These are phyloP conservation scores for Rubroboletus pulcherrimus DNA, from an alignment of 768 basidiomycete genomes.

Conservation along the genomic window DNA sequence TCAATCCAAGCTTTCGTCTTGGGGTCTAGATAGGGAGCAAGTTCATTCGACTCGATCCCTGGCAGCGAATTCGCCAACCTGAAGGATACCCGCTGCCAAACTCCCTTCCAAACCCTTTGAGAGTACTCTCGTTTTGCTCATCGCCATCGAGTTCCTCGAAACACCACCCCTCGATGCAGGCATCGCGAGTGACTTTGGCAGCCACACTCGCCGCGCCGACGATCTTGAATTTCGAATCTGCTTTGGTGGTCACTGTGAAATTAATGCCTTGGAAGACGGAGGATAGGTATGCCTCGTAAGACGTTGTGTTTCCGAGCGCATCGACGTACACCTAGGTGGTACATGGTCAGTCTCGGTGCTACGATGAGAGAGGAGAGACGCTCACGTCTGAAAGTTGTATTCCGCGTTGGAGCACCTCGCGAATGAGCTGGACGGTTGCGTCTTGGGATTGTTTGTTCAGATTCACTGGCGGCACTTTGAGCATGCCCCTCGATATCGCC, in stretches of 20 bases:
- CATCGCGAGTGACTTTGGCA: conserved; percentile 94
- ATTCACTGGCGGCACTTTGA: conserved; percentile 76
- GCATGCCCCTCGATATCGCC: conserved; percentile 89
- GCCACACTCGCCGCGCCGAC: conserved; percentile 98
- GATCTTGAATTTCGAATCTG: conserved; percentile 94
- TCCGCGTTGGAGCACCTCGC: conserved; percentile 76
- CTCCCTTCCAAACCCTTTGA: conserved; percentile 30
- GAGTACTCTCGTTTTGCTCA: neutral
- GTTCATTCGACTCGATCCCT: neutral
- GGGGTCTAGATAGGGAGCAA: conserved; percentile 57
- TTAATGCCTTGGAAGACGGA: conserved; percentile 75
- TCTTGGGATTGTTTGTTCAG: conserved; percentile 86
- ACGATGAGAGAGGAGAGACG: neutral
- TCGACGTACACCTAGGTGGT: conserved; percentile 82
- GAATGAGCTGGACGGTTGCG: conserved; percentile 86
- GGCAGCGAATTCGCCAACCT: conserved; percentile 40
- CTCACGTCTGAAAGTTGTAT: conserved; percentile 75
- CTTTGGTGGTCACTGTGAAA: conserved; percentile 90
- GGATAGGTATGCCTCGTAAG: conserved; percentile 82
- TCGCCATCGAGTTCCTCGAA: conserved; percentile 57
- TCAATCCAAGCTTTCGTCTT: conserved; percentile 88
- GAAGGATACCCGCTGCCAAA: conserved; percentile 91
- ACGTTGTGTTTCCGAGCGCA: conserved; percentile 82
- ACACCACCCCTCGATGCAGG: conserved; percentile 82
- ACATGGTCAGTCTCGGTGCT: neutral